These are phyloP conservation scores for Fusarium sp. DNA, from an alignment of 2,329 filamentous ascomycete species.

Conservation along the genomic window DNA sequence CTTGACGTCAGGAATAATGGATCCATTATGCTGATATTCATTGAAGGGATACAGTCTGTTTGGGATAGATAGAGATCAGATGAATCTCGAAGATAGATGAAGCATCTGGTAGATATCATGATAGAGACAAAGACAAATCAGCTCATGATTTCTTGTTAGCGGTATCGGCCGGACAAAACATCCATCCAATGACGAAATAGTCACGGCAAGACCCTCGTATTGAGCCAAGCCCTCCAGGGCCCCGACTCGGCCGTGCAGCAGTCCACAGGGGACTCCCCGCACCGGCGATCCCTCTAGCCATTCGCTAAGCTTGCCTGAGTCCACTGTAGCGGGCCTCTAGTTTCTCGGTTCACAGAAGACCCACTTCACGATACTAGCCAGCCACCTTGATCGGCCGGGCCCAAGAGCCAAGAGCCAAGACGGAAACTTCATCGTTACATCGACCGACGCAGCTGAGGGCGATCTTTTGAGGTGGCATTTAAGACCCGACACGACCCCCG, in stretches of 20 bases:
- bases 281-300: conserved; percentile 35
- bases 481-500: conserved; percentile 22
- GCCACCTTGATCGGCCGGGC: conserved; percentile 22
- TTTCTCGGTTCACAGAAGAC: conserved; percentile 21
- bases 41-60: conserved; percentile 1
- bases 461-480: conserved; percentile 28
- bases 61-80: not conserved
- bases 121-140: not conserved
- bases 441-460: conserved; percentile 17
- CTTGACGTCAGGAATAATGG: conserved; percentile 29
- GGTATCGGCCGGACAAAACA: conserved; percentile 22
- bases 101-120: not conserved
- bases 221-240: conserved; percentile 14
- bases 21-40: conserved; percentile 30
- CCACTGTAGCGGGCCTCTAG: conserved; percentile 14
- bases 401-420: conserved; percentile 1
- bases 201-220: conserved; percentile 37
- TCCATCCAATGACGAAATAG: conserved; percentile 32
- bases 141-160: conserved; percentile 8
- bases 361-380: conserved; percentile 23
- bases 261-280: conserved; percentile 40
- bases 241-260: conserved; percentile 27
- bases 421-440: conserved; percentile 35
- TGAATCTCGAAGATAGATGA: not conserved
- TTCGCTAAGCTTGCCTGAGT: conserved; percentile 24